Base-by-base conservation (phyloP, 257 asterid genomes). In the Solanum bukasovii region DNA sequence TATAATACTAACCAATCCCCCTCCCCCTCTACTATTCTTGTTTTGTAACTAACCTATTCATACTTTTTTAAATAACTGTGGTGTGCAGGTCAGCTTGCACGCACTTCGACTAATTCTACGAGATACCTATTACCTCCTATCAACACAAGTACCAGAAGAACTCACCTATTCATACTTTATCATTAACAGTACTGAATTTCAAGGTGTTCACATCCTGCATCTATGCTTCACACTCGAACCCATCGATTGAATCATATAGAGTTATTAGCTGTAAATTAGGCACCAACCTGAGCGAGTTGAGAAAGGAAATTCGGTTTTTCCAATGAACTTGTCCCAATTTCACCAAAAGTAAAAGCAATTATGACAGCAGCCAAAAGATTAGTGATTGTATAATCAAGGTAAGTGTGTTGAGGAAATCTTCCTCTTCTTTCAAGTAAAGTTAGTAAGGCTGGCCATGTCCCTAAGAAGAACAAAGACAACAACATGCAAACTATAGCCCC, bases 401-500 rank as follows among this genome's bases (percentile, higher is more conserved):
- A 97, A 33, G 96, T 96, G 87, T 97, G 98, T 87, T 97, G 98
- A 87, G 99, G 99, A 46, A 93, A 95, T 79, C 98, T 98, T 5
- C 99, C 99, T 0, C 98, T 93, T 89, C 99, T 92, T 85, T 97
- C 99, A 5, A 97, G 93, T 13, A 96, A 94, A 23, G 98, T 95
- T 35, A 97, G 25, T 87, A 97, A 33, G 5, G 99, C 99, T 59
- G 99, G 99, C 99, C 99, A 97, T 71, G 98, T 97, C 6, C 99
- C 98, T 91, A 97, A 90, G 93, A 97, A 95, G 5, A 92, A 87
- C 73, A 97, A 86, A 35, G 98, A 88, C 29, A 97, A 83, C 11
- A 95, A 93, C 98, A 97, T 97, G 68, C 99, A 97, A 68, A 89
- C 96, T 91, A 96, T 96, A 49, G 98, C 99, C 71, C 98, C 98